phyloP scores from a whole-genome alignment of 1,284 basidiomycete genomes.

The Thecaphora thlaspeos region DNA sequence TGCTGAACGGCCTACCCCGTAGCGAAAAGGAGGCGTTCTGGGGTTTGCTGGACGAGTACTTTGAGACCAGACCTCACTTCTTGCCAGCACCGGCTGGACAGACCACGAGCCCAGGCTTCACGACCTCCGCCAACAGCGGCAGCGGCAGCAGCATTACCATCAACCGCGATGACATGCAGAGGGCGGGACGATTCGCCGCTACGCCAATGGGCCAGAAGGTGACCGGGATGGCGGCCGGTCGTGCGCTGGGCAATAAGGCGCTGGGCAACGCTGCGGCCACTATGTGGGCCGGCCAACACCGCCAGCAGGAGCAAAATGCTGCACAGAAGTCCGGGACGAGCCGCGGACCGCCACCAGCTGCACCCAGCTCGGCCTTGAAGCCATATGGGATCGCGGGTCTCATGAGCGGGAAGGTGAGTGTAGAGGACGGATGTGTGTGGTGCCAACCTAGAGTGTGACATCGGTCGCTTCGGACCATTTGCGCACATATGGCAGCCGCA shows the following conservation, averaged over 20 bases:
- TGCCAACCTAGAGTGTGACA: too few species aligned
- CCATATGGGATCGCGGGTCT: slow-evolving; percentile 5
- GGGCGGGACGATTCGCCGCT: slow-evolving; percentile 4
- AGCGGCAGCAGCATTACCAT: slow-evolving; percentile 16
- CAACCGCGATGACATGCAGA: slow-evolving; percentile 7
- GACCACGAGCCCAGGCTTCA: slow-evolving; percentile 14
- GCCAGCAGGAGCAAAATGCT: not conserved
- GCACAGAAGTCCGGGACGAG: not conserved
- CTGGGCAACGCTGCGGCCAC: slow-evolving; percentile 1
- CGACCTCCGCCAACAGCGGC: slow-evolving; percentile 18
- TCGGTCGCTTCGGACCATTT: too few species aligned
- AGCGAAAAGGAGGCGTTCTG: slow-evolving; percentile 45
- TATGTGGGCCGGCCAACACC: not conserved
- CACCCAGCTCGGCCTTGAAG: not conserved
- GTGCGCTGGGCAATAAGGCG: not conserved
- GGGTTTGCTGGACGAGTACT: slow-evolving; percentile 47
- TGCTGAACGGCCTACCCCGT: slow-evolving; percentile 28
- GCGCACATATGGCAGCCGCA: too few species aligned
- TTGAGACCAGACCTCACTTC: slow-evolving; percentile 39
- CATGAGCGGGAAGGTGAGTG: slow-evolving; percentile 6
- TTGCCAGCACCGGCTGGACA: slow-evolving; percentile 5
- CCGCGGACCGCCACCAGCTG: slow-evolving; percentile 1
- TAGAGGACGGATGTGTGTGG: too few species aligned
- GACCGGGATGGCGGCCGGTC: slow-evolving; percentile 2
- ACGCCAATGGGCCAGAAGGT: slow-evolving; percentile 2